A percentile compares a stretch with the other conserved stretches of the same genome.
These are phyloP conservation scores for Solanum bulbocastanum DNA, from an alignment of 257 asterid genomes.

Conservation along the genomic window DNA sequence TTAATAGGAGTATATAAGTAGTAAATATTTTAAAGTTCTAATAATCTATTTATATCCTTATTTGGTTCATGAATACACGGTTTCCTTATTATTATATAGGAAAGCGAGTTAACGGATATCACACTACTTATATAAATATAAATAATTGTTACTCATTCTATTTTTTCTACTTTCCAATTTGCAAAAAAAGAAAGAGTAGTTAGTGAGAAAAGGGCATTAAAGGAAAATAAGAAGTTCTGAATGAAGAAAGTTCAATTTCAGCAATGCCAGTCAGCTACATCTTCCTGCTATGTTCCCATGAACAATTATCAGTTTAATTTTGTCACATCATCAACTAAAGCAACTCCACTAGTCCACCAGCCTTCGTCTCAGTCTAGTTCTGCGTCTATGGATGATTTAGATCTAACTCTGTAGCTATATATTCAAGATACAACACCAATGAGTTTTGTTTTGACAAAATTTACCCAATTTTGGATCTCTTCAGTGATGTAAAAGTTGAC, in stretches of 20 bases:
- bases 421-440: background rate
- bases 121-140: background rate
- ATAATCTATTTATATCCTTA: background rate
- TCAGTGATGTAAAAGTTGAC: background rate
- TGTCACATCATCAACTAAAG: background rate
- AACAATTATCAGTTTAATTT: background rate
- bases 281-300: background rate
- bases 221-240: background rate
- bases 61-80: background rate
- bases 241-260: background rate
- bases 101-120: background rate
- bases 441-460: background rate
- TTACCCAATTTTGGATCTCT: background rate
- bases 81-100: background rate
- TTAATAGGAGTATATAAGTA: no score
- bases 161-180: background rate
- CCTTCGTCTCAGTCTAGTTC: background rate
- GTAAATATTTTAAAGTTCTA: background rate
- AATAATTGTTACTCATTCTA: background rate
- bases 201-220: background rate
- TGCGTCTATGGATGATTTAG: background rate
- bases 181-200: background rate
- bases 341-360: background rate
- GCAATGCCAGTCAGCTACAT: background rate
- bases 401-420: background rate